These are phyloP conservation scores for Lachancea kluyveri DNA, from an alignment of 805 yeast genomes.

Conservation along the genomic window DNA sequence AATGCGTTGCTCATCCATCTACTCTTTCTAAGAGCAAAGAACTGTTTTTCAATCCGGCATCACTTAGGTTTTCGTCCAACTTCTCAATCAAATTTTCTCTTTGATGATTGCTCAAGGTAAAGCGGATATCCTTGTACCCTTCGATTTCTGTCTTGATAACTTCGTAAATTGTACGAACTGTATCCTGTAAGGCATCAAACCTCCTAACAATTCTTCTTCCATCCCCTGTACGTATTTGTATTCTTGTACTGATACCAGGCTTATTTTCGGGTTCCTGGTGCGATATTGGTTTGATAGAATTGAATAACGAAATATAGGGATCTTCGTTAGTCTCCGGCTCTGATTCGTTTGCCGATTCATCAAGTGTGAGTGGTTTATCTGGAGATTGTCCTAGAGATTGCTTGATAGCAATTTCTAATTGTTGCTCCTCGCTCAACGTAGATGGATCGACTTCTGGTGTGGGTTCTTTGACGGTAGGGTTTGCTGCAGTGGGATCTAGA, in stretches of 20 bases:
- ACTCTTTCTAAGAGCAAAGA: constrained; percentile 61
- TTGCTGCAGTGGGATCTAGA: constrained; percentile 52
- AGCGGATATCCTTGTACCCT: constrained; percentile 36
- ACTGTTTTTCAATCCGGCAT: constrained; percentile 78
- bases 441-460: constrained; percentile 53
- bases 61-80: constrained; percentile 54
- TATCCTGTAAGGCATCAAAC: constrained; percentile 47
- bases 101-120: constrained; percentile 49
- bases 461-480: constrained; percentile 61
- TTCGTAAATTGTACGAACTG: constrained; percentile 55
- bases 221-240: constrained; percentile 83
- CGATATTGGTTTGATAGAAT: constrained; percentile 41
- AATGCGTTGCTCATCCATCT: too few species aligned
- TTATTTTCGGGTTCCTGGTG: constrained; percentile 57
- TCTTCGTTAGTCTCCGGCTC: constrained; percentile 16
- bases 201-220: constrained; percentile 78
- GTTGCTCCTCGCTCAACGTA: constrained; percentile 74
- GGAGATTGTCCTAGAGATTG: constrained; percentile 47
- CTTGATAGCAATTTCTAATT: constrained; percentile 65
- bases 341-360: constrained; percentile 9
- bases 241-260: constrained; percentile 57
- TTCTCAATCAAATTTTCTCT: constrained; percentile 50
- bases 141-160: constrained; percentile 57
- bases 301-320: constrained; percentile 41
- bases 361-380: constrained; percentile 19